Base-by-base conservation (phyloP, 2,329 filamentous ascomycete genomes). In the Xylariaceae sp. region DNA sequence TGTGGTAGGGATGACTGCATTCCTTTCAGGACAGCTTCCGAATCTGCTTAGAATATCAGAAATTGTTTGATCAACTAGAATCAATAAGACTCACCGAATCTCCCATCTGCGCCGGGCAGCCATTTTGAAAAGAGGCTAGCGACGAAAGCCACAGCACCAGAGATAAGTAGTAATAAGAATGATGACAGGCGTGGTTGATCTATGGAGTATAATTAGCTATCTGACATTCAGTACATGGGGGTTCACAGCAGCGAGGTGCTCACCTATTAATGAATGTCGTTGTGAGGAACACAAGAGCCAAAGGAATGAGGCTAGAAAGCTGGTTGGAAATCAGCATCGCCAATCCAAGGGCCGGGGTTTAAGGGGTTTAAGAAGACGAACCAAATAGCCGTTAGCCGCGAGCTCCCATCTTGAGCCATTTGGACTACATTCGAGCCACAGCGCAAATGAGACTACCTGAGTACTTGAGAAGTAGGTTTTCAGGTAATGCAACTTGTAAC, bases 121-220 rank as follows among this genome's bases (percentile, higher is more conserved):
- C 77, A 80, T 64, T 72, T 73, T 20, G 77, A 74, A 21, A 77
- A 71, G 53, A 74, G 72, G 59, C 78, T 79, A 23, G 71, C 69
- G 26, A 70, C 61, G 60, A 78, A 78, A 43, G 75, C 77, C 14
- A 76, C 54, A 2, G 67, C 55, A 1, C 78, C 77, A 3, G 79
- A 77, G 20, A 82, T 67, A 19, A 82, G 65, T 16, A 83, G 70
- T 7, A 82, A 69, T 14, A 81, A 67, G 21, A 79, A 69, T 9
- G 75, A 75, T 19, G 80, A 83, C 19, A 81, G 68, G 12, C 77
- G 75, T 0, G 80, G 80, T 42, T 76, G 75, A 62, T 80, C 81
- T 83, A 57, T 40, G 32, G 16, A 48, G 12, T 10, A 6, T 23
- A 6, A 53, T 71, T 20, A 68, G 58, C 47, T 21, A 37, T 16